These are phyloP conservation scores for Russula foetens DNA, from an alignment of 768 basidiomycete species.

Conservation along the genomic window DNA sequence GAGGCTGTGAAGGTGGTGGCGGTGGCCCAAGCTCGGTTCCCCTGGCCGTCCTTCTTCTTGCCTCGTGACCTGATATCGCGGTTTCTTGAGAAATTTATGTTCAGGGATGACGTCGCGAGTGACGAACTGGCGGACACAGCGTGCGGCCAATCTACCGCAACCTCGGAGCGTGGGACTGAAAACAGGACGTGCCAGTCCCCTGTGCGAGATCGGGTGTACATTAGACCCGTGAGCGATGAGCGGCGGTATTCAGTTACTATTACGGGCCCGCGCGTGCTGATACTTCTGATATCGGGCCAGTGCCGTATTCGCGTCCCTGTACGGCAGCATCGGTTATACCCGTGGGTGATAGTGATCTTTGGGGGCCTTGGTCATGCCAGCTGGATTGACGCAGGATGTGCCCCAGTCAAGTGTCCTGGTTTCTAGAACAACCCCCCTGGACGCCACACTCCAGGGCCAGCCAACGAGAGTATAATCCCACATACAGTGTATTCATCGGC, in stretches of 20 bases:
- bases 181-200: no score
- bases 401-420: background rate
- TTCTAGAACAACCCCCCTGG: background rate
- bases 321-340: no score
- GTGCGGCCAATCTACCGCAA: background rate
- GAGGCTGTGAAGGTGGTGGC: no score
- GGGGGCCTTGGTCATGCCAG: no score
- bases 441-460: background rate
- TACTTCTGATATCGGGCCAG: no score
- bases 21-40: no score
- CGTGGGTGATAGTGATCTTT: background rate
- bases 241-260: background rate
- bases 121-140: background rate
- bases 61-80: background rate
- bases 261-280: background rate
- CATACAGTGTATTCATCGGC: background rate
- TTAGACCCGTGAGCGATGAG: background rate
- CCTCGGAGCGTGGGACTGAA: background rate
- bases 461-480: background rate
- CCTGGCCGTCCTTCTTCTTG: background rate
- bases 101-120: background rate
- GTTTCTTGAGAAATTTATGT: background rate
- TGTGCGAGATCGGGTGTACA: background rate
- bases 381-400: background rate
- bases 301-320: no score